Base-by-base conservation (phyloP, 2,329 filamentous ascomycete species). In the Colletotrichum euphorbiae region DNA sequence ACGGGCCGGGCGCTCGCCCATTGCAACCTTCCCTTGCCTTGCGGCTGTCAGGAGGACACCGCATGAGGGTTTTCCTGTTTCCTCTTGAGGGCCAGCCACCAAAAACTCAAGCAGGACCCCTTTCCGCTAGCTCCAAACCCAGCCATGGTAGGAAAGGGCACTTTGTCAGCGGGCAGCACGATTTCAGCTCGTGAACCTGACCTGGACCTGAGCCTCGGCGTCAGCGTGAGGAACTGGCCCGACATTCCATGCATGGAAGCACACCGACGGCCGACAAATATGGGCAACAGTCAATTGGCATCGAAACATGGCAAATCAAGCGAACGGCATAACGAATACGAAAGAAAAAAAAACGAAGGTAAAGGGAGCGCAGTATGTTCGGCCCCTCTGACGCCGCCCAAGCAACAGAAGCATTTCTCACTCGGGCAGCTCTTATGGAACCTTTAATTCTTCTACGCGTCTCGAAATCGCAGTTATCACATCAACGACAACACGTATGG, bases 381-480 rank as follows among this genome's bases (percentile, higher is more conserved):
- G 89, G 86, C 87, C 82, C 90, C 89, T 94, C 91, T 94, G 92
- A 94, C 91, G 89, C 92, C 88, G 90, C 89, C 90, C 87, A 86
- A 87, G 88, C 77, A 79, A 77, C 77, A 76, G 83, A 33, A 31
- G 42, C 55, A 54, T 52, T 81, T 85, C 85, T 43, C 60, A 24
- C 66, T 43, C 43, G 86, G 89, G 87, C 89, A 90, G 89, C 84
- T 91, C 89, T 91, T 91, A 91, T 90, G 86, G 87, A 82, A 87
- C 85, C 86, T 78, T 46, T 59, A 75, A 75, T 79, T 77, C 72
- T 80, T 86, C 75, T 85, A 79, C 75, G 80, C 83, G 74, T 72
- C 78, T 70, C 84, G 79, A 82, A 85, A 86, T 81, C 82, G 82
- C 81, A 78, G 75, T 75, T 51, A 52, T 77, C 78, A 81, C 84